These are phyloP conservation scores for Micractinium sp. DNA, from an alignment of 139 green algal genomes.

Conservation along the genomic window DNA sequence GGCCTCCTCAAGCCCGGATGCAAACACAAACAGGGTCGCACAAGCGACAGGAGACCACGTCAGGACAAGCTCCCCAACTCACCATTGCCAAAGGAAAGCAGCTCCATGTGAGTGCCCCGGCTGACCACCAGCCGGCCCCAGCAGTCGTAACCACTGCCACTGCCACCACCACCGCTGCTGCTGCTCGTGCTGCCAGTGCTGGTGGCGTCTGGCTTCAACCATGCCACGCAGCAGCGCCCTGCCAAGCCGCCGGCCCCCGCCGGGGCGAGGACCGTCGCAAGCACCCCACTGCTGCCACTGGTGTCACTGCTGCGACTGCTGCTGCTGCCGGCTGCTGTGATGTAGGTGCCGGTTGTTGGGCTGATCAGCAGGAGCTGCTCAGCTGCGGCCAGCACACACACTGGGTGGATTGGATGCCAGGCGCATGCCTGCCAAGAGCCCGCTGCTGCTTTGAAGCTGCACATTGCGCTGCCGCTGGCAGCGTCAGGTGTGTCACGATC, in stretches of 20 bases:
- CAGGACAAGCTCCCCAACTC: not conserved
- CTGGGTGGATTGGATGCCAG: not conserved
- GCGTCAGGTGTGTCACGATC: not conserved
- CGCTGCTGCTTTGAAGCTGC: not conserved
- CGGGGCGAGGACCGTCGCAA: not conserved
- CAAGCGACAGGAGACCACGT: not conserved
- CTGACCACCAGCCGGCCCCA: not conserved
- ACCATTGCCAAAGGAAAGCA: not conserved
- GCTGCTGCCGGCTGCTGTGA: not conserved
- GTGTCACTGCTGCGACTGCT: not conserved
- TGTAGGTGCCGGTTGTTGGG: not conserved
- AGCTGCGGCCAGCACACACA: slow-evolving; percentile 2
- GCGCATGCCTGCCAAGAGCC: not conserved
- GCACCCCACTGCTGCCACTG: not conserved
- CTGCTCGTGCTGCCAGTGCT: not conserved
- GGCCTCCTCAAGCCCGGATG: not conserved
- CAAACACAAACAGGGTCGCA: not conserved
- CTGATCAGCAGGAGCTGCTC: slow-evolving; percentile 13
- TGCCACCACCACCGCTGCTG: not conserved
- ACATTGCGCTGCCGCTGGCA: not conserved
- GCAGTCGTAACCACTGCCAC: not conserved
- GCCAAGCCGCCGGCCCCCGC: too few species aligned
- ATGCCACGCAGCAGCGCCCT: slow-evolving; percentile 16
- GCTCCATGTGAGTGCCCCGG: not conserved
- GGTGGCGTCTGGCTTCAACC: not conserved